These are phyloP conservation scores for Alloteropsis angusta DNA, from an alignment of 202 grass and related monocot species.

Conservation along the genomic window DNA sequence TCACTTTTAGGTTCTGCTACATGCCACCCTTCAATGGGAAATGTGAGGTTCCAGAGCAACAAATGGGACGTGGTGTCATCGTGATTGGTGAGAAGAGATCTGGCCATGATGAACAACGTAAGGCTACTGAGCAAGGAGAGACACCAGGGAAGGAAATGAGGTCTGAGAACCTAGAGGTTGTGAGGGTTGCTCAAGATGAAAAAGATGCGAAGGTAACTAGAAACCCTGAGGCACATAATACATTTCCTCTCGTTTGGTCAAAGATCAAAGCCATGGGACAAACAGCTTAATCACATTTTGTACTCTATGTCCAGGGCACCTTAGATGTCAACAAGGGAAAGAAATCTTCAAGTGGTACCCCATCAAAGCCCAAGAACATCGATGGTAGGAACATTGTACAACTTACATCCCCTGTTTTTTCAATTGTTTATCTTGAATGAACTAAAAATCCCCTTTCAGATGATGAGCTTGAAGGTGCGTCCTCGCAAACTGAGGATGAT, in stretches of 20 bases:
- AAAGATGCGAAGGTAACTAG: constrained; percentile 30
- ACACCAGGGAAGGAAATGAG: background rate
- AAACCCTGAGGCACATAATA: background rate
- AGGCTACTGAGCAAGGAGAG: constrained; percentile 13
- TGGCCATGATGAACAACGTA: constrained; percentile 25
- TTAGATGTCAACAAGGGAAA: background rate
- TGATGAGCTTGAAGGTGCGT: constrained; percentile 25
- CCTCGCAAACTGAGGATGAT: constrained; percentile 22
- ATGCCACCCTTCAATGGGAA: constrained; percentile 73
- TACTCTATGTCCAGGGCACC: constrained; percentile 3
- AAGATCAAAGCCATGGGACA: background rate
- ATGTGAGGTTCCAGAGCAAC: constrained; percentile 60
- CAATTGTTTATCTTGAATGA: background rate
- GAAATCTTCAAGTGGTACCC: constrained; percentile 2
- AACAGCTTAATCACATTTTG: background rate
- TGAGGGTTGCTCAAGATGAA: constrained; percentile 15
- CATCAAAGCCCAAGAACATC: background rate
- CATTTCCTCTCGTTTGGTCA: background rate
- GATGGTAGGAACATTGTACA: constrained; percentile 29
- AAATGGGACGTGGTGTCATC: constrained; percentile 41
- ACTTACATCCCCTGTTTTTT: background rate
- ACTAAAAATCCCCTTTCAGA: constrained; percentile 23
- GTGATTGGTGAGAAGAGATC: constrained; percentile 56
- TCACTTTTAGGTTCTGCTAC: constrained; percentile 66
- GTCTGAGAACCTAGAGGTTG: background rate